phyloP scores from a whole-genome alignment of 1,139 yeast species.

The Candida buenavistaensis region DNA sequence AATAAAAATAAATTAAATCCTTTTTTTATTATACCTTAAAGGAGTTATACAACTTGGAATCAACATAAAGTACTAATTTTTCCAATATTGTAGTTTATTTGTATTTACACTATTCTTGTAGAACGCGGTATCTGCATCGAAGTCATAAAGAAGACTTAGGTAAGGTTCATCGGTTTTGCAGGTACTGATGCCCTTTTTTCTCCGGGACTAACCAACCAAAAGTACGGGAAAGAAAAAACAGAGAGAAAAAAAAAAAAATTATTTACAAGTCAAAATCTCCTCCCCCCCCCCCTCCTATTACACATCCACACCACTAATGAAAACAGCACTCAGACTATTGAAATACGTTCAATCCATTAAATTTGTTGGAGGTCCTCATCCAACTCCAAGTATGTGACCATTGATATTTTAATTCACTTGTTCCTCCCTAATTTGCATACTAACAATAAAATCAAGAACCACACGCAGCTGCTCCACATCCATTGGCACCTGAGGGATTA shows the following conservation, averaged over 20 bases:
- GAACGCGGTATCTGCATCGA: too few relatives aligned
- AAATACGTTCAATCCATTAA: constrained; percentile 58
- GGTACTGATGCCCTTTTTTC: too few relatives aligned
- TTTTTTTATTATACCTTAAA: too few relatives aligned
- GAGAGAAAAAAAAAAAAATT: background rate
- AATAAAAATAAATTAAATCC: too few relatives aligned
- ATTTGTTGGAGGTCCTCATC: constrained; percentile 62
- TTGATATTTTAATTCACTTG: too few relatives aligned
- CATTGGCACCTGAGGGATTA: constrained; percentile 53
- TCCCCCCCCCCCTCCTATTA: background rate
- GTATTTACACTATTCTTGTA: too few relatives aligned
- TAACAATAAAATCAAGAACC: constrained; percentile 15
- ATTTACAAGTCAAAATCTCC: constrained; percentile 1
- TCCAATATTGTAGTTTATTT: too few relatives aligned
- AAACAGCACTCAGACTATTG: constrained; percentile 24
- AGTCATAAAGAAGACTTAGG: too few relatives aligned
- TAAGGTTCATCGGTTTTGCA: too few relatives aligned
- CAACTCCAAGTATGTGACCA: constrained; percentile 24
- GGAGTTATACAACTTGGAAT: too few relatives aligned
- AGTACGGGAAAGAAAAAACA: background rate
- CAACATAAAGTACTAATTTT: too few relatives aligned
- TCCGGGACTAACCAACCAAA: too few relatives aligned
- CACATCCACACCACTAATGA: constrained; percentile 11
- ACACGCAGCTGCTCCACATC: constrained; percentile 37
- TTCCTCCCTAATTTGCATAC: background rate